phyloP scores from a whole-genome alignment of 306 rosid species.

The Rubus parviflorus region DNA sequence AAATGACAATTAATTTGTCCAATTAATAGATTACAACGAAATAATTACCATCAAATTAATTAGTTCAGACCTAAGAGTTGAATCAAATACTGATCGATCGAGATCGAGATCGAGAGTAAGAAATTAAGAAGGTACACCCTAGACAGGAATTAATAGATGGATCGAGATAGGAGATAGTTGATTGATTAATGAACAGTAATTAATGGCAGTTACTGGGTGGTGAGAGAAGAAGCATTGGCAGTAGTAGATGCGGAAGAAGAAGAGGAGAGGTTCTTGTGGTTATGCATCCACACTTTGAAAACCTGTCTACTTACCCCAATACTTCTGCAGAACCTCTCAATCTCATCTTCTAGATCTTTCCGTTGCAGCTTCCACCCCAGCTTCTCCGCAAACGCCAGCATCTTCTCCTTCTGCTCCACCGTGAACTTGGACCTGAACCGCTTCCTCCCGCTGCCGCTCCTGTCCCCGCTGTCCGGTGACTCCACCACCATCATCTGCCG shows the following conservation, averaged over 20 bases:
- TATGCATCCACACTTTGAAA: slow-evolving; percentile 93
- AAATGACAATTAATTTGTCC: background rate
- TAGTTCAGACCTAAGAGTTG: background rate
- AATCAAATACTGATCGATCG: background rate
- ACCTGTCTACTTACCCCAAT: slow-evolving; percentile 69
- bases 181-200: background rate
- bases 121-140: background rate
- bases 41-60: background rate
- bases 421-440: slow-evolving; percentile 73
- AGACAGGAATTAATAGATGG: background rate
- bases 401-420: slow-evolving; percentile 77
- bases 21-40: background rate
- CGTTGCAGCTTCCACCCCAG: slow-evolving; percentile 81
- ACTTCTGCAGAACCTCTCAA: slow-evolving; percentile 66
- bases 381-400: slow-evolving; percentile 83
- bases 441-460: slow-evolving; percentile 46
- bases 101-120: background rate
- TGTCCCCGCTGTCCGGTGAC: slow-evolving; percentile 24
- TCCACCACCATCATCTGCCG: slow-evolving; percentile 16
- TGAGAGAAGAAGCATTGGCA: slow-evolving; percentile 63
- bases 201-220: slow-evolving; percentile 49
- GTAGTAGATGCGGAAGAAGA: slow-evolving; percentile 48
- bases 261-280: slow-evolving; percentile 63
- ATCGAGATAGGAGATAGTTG: background rate
- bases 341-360: slow-evolving; percentile 72